Evolutionary conservation across 2,329 filamentous ascomycete genomes (phyloP), one percentile per base, ranked within the genome.

Genomic region (Aspergillus sp.): DNA sequence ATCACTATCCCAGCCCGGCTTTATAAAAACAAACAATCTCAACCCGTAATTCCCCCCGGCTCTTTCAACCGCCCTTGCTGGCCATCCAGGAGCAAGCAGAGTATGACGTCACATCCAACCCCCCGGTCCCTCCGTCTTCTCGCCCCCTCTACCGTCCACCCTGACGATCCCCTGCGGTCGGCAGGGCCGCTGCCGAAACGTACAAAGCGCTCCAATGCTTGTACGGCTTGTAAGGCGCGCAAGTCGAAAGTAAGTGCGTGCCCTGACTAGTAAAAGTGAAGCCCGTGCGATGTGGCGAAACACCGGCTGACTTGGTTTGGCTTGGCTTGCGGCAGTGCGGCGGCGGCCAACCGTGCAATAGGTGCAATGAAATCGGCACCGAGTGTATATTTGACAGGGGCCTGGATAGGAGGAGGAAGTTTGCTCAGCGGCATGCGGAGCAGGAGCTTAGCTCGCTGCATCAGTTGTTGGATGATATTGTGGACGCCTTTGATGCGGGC

Each of bases 321-420:
- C 33, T 6, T 39, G 1, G 7, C 33, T 7, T 3, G 23, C 27
- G 3, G 12, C 19, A 51, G 53, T 55, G 53, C 19, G 25, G 31
- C 17, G 53, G 53, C 19, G n/a, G 17, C 15, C 37, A 49, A 3
- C 53, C 53, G 25, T 55, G 53, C 23, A 35, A 49, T 9, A 49
- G 27, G 39, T 55, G 53, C 35, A 33, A 12, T 35, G 41, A 49
- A 8, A n/a, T 17, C 15, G 53, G 45, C 12, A 23, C 17, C 2
- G 35, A 55, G 43, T 55, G 53, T 15, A 39, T 55, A 23, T 55
- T 55, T n/a, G 23, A 25, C 25, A 35, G 12, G 12, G 53, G 39
- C 4, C 35, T 55, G 3, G 53, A 55, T 35, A 19, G 45, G n/a
- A 45, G 53, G 14, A 15, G 31, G 15, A 55, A 55, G n/a, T 43